Evolutionary conservation across 176 grass and related monocot genomes (phyloP).

Genomic region (Oryza glaberrima): DNA sequence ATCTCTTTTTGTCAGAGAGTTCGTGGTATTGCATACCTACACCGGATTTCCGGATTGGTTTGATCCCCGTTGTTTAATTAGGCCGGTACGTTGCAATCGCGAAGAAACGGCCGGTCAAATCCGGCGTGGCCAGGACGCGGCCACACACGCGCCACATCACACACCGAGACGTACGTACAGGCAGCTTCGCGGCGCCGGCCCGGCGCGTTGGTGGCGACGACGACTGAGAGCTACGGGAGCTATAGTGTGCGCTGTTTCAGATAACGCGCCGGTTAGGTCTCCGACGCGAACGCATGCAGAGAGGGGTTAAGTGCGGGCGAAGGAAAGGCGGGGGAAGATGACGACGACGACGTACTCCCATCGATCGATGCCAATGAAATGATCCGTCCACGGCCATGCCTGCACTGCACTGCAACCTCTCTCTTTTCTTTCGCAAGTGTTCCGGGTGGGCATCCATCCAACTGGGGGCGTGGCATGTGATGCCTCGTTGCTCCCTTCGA

Average conservation of each 20-base stretch:
- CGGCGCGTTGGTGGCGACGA: neutral
- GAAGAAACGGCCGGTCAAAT: constrained; percentile 40
- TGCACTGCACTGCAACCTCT: too few species aligned
- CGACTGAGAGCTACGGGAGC: neutral
- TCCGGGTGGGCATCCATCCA: neutral
- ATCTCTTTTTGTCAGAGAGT: neutral
- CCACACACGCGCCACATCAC: neutral
- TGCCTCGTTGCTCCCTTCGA: neutral
- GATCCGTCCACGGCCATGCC: constrained; percentile 13
- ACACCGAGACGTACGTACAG: too few species aligned
- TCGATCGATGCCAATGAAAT: constrained; percentile 6
- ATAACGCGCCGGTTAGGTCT: constrained; percentile 18
- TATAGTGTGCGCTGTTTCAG: constrained; percentile 1
- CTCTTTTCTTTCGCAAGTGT: neutral
- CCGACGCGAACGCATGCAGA: constrained; percentile 16
- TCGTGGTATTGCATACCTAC: constrained; percentile 4
- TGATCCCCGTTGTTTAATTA: neutral
- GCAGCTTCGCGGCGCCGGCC: constrained; percentile 23
- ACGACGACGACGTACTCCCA: neutral
- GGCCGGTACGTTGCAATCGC: constrained; percentile 7
- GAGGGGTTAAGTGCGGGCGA: constrained; percentile 34
- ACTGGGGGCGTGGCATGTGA: constrained; percentile 36
- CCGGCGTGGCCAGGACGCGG: constrained; percentile 5
- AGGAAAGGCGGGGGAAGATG: constrained; percentile 29
- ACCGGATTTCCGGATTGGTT: neutral